Base-by-base conservation (phyloP, 768 basidiomycete genomes). In the Termitomyces sp. region DNA sequence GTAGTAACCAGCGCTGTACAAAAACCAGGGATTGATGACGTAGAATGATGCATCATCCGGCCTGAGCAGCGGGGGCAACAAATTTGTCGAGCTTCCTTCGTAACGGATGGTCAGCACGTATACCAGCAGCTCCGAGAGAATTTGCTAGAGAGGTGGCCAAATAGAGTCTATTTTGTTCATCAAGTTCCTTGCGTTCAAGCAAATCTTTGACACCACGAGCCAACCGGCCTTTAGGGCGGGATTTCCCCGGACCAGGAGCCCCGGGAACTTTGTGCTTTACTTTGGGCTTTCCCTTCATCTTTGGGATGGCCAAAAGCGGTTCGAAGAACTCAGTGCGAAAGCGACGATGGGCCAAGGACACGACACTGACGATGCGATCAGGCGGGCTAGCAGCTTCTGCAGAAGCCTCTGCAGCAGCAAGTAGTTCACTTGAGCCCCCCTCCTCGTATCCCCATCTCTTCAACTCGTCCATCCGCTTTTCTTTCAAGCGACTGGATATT, bases 271-370 rank as follows among this genome's bases (percentile, higher is more conserved):
- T 81, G 63, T 79, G 71, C 74, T 82, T 76, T 59, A 73, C 68
- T 70, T 85, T 82, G 16, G 72, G 70, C 60, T 77, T 80, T 66
- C 78, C 82, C 63, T 84, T 85, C 61, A 79, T 66, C 71, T 86
- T 89, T n/a, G 89, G 89, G 40, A 82, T 78, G 23, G 82, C 77
- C 54, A 91, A 74, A 35, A 91, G 69, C 23, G 86, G 86, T 63
- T 90, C 89, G 57, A 90, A 73, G 63, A 89, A 79, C 68, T 90
- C 88, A 44, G 79, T 82, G 67, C 89, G 81, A 67, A 91, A 91
- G 46, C 86, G 79, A 47, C 89, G 82, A 69, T 83, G 78, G 50
- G 88, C 89, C 49, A 90, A 76, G 53, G 88, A 80, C 38, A 77
- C 66, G 59, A 91, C 72, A 20, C 83, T 81, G 59, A 91, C 80